Base-by-base conservation (phyloP, 495 filamentous ascomycete species). In the Xylaria longipes region DNA sequence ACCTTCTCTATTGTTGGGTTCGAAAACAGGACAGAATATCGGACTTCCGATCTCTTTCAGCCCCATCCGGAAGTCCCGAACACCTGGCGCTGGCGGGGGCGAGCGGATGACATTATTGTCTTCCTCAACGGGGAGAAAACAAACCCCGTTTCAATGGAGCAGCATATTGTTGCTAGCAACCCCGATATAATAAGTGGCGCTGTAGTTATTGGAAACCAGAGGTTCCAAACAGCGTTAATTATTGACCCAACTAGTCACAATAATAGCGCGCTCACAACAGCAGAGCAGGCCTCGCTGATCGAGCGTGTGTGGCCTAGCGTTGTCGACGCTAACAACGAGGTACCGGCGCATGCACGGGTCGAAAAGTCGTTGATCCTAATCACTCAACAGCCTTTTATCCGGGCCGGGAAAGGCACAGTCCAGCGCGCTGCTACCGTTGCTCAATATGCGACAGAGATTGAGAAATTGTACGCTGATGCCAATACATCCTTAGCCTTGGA, bases 71-170 rank as follows among this genome's bases (percentile, higher is more conserved):
- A 74, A 0, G 71, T 80, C 12, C 74, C 81, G 0, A 73, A 82
- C 29, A 68, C 79, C 2, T 89, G 84, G 86, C 57, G 74, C 11
- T 84, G 81, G 71, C 66, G 68, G 27, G 82, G 83, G 0, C 81
- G 87, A 7, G 69, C 75, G 0, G 88, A 90, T 70, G 88, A 89
- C 72, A 77, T 88, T 7, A 84, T 90, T 65, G 87, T 89, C 0
- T 83, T 89, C 35, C 79, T 80, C 0, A 89, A 86, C 68, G 87
- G 86, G 14, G 85, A 89, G 68, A 90, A 89, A 69, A 75, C 84
- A 4, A 88, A 88, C 71, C 87, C 87, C 0, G 72, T 84, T 5
- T 75, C 82, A 0, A 80, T 87, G 68, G 87, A 90, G 64, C 73
- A 77, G 39, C 68, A 76, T 50, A 69, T 79, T 1, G 63, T 87